Conservation (phyloP, 2,329 filamentous ascomycete species). For the Sclerotinia spermophila region DNA sequence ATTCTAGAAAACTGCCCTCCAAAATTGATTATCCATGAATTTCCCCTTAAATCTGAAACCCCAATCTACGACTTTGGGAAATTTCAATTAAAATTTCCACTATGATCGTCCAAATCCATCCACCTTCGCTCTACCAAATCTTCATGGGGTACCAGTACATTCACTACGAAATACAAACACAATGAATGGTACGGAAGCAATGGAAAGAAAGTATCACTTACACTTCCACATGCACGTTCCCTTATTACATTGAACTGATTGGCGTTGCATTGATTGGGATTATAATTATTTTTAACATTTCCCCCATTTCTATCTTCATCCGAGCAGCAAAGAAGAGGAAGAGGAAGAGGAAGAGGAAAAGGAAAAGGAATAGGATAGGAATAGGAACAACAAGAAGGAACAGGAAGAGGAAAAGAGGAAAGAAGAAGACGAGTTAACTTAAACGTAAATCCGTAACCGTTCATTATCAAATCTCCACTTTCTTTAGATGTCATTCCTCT, state of each 20-base stretch:
- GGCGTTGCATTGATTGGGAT: neutral
- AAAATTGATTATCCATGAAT: neutral
- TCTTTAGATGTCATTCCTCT: neutral
- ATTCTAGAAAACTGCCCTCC: neutral
- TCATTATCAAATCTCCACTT: neutral
- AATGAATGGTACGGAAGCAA: neutral
- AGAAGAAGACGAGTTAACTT: no score
- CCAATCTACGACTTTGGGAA: neutral
- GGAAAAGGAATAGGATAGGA: no score
- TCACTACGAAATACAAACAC: neutral
- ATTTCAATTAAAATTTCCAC: neutral
- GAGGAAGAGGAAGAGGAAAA: no score
- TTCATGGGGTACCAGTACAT: neutral
- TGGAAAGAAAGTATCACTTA: neutral
- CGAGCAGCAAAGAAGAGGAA: neutral
- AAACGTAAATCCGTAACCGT: no score
- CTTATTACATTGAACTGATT: neutral
- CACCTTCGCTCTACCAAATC: neutral
- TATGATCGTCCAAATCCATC: neutral
- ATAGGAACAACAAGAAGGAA: no score
- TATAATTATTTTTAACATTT: neutral
- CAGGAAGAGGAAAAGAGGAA: no score
- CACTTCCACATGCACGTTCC: neutral
- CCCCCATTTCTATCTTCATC: neutral
- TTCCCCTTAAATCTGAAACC: conserved; percentile 8